Evolutionary conservation across 148 eudicot genomes (phyloP).

Genomic region (Silene uniflora): DNA sequence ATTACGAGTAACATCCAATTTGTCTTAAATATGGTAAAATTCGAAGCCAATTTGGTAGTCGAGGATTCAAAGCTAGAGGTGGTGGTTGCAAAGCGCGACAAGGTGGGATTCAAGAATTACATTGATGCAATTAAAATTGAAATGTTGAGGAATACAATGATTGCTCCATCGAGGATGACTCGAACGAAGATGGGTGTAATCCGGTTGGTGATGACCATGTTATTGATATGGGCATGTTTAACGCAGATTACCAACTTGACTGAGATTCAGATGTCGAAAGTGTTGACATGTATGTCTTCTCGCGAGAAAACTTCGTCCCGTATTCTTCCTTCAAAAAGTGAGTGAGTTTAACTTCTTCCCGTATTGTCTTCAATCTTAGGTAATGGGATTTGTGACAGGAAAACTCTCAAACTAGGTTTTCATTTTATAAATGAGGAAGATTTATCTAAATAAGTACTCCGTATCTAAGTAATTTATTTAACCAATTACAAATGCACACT

Average conservation of each 20-base stretch:
- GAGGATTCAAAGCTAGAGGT: neutral
- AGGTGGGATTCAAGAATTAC: constrained; percentile 9
- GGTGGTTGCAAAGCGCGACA: constrained; percentile 9
- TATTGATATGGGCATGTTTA: constrained; percentile 36
- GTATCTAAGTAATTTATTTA: too few relatives aligned
- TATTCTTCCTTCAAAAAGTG: constrained; percentile 23
- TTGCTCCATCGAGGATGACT: constrained; percentile 22
- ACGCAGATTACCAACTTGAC: constrained; percentile 30
- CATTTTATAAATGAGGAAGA: too few relatives aligned
- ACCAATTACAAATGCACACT: too few relatives aligned
- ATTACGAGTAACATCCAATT: neutral
- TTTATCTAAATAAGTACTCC: too few relatives aligned
- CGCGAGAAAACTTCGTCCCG: constrained; percentile 3
- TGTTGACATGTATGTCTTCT: constrained; percentile 23
- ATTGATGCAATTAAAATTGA: constrained; percentile 18
- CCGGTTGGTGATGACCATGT: constrained; percentile 24
- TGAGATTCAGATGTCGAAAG: constrained; percentile 23
- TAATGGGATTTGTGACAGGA: too few relatives aligned
- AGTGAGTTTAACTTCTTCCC: constrained; percentile 21
- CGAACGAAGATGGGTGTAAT: constrained; percentile 31
- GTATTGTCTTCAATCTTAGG: too few relatives aligned
- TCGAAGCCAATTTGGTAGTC: neutral
- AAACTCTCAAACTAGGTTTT: neutral
- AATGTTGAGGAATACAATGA: constrained; percentile 29
- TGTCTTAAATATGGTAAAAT: neutral